Conservation (phyloP, 2,329 filamentous ascomycete genomes). For the Phialophora tarda region DNA sequence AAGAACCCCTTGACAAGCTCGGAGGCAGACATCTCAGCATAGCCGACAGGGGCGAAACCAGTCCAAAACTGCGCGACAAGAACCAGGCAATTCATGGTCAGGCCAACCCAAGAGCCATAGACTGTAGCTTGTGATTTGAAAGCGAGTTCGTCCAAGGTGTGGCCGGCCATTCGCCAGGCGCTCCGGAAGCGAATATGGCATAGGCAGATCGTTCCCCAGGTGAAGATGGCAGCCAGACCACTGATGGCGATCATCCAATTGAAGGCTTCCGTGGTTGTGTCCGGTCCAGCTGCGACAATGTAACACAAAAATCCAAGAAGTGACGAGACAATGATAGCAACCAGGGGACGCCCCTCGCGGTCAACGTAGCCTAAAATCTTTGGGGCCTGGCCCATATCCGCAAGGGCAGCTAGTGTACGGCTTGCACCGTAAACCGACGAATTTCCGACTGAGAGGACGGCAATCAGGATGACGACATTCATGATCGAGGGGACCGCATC, state of each 20-base stretch:
- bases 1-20: slow-evolving; percentile 41
- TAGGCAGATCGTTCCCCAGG: slow-evolving; percentile 71
- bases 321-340: slow-evolving; percentile 72
- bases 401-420: slow-evolving; percentile 84
- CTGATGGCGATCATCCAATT: slow-evolving; percentile 80
- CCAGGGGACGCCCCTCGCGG: slow-evolving; percentile 77
- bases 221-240: slow-evolving; percentile 74
- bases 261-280: slow-evolving; percentile 60
- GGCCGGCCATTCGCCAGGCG: slow-evolving; percentile 65
- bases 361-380: slow-evolving; percentile 79
- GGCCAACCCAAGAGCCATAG: slow-evolving; percentile 66
- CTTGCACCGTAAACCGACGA: slow-evolving; percentile 90
- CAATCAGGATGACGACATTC: slow-evolving; percentile 92
- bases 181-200: slow-evolving; percentile 71
- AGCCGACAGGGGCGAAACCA: slow-evolving; percentile 40
- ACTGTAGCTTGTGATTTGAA: slow-evolving; percentile 68
- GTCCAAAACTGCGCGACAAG: slow-evolving; percentile 58
- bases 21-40: slow-evolving; percentile 37
- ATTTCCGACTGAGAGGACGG: slow-evolving; percentile 89
- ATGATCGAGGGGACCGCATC: slow-evolving; percentile 81
- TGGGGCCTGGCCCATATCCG: slow-evolving; percentile 85
- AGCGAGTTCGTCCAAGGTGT: slow-evolving; percentile 66
- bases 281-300: slow-evolving; percentile 65
- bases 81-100: slow-evolving; percentile 61
- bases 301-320: slow-evolving; percentile 75